Percentiles rank a stretch among this genome's conserved stretches.
phyloP scores from a whole-genome alignment of 1,139 yeast species.

The Lodderomyces orthopsilosis region DNA sequence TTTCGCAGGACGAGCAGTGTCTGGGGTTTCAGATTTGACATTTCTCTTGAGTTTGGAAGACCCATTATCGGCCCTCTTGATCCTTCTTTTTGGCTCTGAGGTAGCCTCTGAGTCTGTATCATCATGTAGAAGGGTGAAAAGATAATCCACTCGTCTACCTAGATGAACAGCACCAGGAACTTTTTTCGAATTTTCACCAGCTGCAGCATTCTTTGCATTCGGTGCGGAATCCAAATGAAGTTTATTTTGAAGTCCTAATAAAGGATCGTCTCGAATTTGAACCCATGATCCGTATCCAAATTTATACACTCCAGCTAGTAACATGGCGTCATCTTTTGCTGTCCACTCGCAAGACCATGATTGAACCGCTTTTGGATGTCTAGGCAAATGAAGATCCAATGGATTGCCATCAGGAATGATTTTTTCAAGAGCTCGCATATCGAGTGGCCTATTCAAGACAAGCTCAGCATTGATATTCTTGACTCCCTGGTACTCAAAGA shows the following conservation, averaged over 20 bases:
- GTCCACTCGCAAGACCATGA: conserved; percentile 94
- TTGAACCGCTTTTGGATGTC: conserved; percentile 73
- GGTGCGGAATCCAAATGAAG: conserved; percentile 53
- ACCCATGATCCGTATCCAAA: conserved; percentile 97
- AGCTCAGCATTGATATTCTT: conserved; percentile 90
- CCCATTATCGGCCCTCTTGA: conserved; percentile 1
- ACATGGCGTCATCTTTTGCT: conserved; percentile 77
- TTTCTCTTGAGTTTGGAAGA: conserved; percentile 8
- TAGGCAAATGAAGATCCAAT: conserved; percentile 54
- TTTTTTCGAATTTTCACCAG: conserved; percentile 39
- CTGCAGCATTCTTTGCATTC: conserved; percentile 11
- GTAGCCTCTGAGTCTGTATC: conserved; percentile 2
- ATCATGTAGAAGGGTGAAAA: conserved; percentile 57
- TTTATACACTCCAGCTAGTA: conserved; percentile 81
- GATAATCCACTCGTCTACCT: conserved; percentile 89
- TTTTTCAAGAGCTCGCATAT: conserved; percentile 63
- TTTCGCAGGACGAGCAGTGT: conserved; percentile 9
- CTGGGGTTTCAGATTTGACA: conserved; percentile 21
- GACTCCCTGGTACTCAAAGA: conserved; percentile 87
- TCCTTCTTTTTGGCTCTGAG: conserved; percentile 4
- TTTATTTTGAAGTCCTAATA: conserved; percentile 81
- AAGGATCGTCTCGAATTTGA: conserved; percentile 92
- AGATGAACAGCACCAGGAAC: conserved; percentile 93
- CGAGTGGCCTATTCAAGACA: conserved; percentile 76
- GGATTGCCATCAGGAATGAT: conserved; percentile 60